phyloP scores from a whole-genome alignment of 768 basidiomycete genomes.

The Mycena alexandri region DNA sequence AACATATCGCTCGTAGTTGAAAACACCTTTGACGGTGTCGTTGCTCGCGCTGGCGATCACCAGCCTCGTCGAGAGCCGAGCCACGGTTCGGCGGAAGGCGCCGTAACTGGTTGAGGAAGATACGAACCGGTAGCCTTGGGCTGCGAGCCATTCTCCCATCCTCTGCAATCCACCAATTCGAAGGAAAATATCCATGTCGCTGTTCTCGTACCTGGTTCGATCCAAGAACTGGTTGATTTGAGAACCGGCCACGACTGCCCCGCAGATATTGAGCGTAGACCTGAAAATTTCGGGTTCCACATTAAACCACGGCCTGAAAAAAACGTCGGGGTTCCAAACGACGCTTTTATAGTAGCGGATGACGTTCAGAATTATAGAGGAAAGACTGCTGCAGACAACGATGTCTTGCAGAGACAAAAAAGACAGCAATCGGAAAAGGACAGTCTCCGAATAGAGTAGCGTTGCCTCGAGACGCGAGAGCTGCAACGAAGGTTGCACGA shows the following conservation, averaged over 20 bases:
- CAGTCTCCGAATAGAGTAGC: too few relatives aligned
- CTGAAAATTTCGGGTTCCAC: not conserved
- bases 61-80: not conserved
- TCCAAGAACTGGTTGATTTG: slow-evolving; percentile 3
- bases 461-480: too few relatives aligned
- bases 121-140: not conserved
- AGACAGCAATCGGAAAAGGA: not conserved
- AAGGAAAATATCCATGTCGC: slow-evolving; percentile 3
- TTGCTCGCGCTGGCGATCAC: not conserved
- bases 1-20: not conserved
- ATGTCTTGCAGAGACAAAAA: not conserved
- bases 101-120: not conserved
- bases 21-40: not conserved
- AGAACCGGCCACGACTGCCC: not conserved
- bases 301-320: not conserved
- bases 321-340: not conserved
- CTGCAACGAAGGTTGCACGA: too few relatives aligned
- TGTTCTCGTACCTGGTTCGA: not conserved
- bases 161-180: not conserved
- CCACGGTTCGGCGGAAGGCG: not conserved
- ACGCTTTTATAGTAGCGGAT: not conserved
- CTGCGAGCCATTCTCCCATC: not conserved
- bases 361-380: not conserved
- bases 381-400: not conserved
- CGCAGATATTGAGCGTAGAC: not conserved